phyloP scores from a whole-genome alignment of 2,329 filamentous ascomycete genomes.

The Macrophomina pseudophaseolina region DNA sequence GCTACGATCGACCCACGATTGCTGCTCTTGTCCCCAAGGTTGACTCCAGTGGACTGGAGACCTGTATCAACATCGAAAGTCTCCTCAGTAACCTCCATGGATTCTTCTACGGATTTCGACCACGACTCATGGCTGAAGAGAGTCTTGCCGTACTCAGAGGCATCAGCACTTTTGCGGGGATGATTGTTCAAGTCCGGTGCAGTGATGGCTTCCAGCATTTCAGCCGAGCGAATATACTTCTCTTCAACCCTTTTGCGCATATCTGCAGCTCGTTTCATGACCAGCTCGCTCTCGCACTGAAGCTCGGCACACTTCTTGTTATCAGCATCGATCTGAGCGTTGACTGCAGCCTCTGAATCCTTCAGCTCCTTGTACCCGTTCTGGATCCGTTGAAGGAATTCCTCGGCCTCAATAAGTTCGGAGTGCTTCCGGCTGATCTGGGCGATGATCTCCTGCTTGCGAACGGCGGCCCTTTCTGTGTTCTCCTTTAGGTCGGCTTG shows the following conservation, averaged over 20 bases:
- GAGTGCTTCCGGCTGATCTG: background rate
- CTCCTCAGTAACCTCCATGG: background rate
- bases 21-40: background rate
- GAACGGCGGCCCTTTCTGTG: background rate
- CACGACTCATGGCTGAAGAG: background rate
- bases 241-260: constrained; percentile 13
- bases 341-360: background rate
- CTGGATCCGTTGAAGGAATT: background rate
- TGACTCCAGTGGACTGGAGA: background rate
- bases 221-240: background rate
- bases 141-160: background rate
- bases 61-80: background rate
- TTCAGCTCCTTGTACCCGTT: background rate
- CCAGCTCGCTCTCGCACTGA: constrained; percentile 2
- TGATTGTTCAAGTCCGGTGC: background rate
- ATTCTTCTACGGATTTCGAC: background rate
- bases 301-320: constrained; percentile 7
- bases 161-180: background rate
- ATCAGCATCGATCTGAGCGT: background rate
- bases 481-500: background rate
- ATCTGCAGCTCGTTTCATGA: constrained; percentile 3
- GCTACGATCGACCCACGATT: background rate
- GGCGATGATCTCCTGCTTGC: background rate
- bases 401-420: background rate
- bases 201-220: background rate